Evolutionary conservation across 2,329 filamentous ascomycete species (phyloP).

Genomic region (Colletotrichum sp.): DNA sequence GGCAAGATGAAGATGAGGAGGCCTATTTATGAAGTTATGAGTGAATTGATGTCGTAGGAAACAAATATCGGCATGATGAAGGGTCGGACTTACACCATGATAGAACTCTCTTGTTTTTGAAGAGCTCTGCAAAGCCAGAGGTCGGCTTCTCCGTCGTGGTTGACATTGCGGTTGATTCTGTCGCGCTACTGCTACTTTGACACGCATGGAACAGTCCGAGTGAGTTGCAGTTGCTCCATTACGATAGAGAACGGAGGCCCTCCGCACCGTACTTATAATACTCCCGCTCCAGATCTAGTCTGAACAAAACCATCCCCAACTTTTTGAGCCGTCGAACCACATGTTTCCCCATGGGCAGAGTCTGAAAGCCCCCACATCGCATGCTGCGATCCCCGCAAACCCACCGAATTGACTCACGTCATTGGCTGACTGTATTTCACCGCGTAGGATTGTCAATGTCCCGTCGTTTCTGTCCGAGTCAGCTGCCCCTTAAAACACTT

Average conservation of each 20-base stretch:
- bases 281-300: accelerated
- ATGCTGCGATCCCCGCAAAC: background rate
- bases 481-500: background rate
- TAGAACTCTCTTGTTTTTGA: background rate
- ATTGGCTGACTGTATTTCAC: background rate
- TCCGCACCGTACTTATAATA: background rate
- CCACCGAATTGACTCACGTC: background rate
- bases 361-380: background rate
- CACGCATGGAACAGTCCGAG: background rate
- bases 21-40: background rate
- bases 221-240: background rate
- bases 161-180: background rate
- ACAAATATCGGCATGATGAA: accelerated
- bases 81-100: background rate
- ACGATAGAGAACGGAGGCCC: accelerated
- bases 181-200: background rate
- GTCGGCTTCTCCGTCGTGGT: background rate
- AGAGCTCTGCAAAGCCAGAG: background rate
- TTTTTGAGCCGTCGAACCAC: background rate
- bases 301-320: background rate
- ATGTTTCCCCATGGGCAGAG: background rate
- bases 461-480: background rate
- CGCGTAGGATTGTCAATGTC: background rate
- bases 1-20: slow-evolving; percentile 8
- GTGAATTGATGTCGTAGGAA: accelerated